Conservation (phyloP, 306 rosid species). For the Crotalaria pallida region DNA sequence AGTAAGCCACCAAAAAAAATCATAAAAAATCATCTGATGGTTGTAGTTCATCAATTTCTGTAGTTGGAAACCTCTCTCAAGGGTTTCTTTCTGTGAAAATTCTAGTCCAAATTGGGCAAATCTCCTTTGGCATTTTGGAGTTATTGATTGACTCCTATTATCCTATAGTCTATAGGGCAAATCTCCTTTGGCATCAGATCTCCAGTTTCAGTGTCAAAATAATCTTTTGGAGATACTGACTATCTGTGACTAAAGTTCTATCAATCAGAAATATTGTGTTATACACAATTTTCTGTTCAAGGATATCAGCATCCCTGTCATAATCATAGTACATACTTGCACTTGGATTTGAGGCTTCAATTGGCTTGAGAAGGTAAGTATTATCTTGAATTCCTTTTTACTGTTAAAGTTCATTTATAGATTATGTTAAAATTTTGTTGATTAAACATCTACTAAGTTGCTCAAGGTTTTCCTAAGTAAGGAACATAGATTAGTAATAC, state of each 20-base stretch:
- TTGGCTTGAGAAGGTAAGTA: conserved; percentile 39
- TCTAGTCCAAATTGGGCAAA: conserved; percentile 66
- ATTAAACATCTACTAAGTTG: neutral
- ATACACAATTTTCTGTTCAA: conserved; percentile 24
- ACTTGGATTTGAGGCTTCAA: conserved; percentile 21
- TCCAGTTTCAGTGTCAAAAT: conserved; percentile 41
- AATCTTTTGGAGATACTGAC: conserved; percentile 34
- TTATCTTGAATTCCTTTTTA: conserved; percentile 12
- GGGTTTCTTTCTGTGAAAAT: conserved; percentile 38
- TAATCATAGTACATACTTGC: conserved; percentile 16
- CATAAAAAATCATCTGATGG: neutral
- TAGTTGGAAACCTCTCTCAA: conserved; percentile 31
- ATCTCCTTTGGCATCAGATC: conserved; percentile 68
- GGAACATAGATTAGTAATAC: neutral
- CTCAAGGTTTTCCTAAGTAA: neutral
- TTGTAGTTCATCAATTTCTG: conserved; percentile 26
- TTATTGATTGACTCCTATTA: conserved; percentile 45
- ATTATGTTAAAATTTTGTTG: neutral
- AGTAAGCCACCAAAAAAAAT: neutral
- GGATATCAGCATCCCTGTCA: conserved; percentile 24
- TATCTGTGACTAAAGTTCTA: conserved; percentile 23
- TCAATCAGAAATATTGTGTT: conserved; percentile 24
- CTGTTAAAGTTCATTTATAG: conserved; percentile 7
- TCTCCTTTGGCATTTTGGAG: conserved; percentile 93
- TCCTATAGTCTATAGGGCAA: conserved; percentile 36